phyloP scores from a whole-genome alignment of 208 protist genomes.

The Leishmania major region DNA sequence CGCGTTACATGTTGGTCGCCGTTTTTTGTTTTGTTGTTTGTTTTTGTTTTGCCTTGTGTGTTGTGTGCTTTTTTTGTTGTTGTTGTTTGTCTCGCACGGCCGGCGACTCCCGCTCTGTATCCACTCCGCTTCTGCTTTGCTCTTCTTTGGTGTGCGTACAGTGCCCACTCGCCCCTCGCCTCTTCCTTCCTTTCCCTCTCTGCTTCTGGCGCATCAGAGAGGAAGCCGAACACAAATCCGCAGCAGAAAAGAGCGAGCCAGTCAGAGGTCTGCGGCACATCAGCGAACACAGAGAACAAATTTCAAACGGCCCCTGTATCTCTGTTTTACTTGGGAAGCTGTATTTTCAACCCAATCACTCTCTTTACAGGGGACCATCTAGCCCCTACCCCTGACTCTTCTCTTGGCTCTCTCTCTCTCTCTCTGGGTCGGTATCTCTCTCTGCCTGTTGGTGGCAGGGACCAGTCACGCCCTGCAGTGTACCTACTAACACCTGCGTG shows the following conservation, averaged over 20 bases:
- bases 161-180: background rate
- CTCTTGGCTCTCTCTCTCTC: constrained; percentile 19
- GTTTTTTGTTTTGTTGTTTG: background rate
- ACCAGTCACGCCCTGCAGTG: background rate
- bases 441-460: background rate
- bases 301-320: background rate
- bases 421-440: background rate
- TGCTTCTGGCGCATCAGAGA: background rate
- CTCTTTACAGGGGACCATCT: background rate
- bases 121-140: background rate
- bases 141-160: background rate
- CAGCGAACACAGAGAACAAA: background rate
- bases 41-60: background rate
- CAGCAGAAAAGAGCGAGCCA: background rate
- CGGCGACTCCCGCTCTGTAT: background rate
- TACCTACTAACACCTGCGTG: background rate
- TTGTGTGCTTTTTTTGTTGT: background rate
- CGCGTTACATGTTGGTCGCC: background rate
- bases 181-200: background rate
- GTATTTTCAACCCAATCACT: background rate
- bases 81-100: background rate
- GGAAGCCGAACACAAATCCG: background rate
- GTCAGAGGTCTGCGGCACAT: background rate
- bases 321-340: background rate
- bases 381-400: background rate